Evolutionary conservation across 2,329 filamentous ascomycete genomes (phyloP), one percentile per base, ranked within the genome.

Genomic region (Pseudomassariella vexata): DNA sequence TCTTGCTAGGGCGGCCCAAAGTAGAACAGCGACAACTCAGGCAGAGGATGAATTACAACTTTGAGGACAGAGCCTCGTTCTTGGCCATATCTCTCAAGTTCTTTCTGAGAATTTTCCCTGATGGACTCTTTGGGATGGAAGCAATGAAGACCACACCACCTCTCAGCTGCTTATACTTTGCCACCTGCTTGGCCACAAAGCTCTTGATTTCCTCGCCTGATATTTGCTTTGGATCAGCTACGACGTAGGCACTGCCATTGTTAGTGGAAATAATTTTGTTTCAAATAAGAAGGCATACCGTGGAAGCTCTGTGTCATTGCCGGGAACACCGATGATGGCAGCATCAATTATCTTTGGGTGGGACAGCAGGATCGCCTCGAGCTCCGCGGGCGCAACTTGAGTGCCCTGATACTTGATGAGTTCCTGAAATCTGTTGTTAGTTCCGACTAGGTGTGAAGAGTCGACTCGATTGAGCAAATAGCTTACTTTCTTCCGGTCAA

Each of bases 401-500:
- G 74, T 78, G 0, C 75, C 75, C 50, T 80, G 48, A 34, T 50
- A 49, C 20, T 50, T 50, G 29, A 50, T 50, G 23, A 50, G 76
- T 53, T 79, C 79, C 49, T 80, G 76, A 51, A 68, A 3, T 17
- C 5, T n/a, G n/a, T n/a, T n/a, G n/a, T n/a, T n/a, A n/a, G n/a
- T n/a, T n/a, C n/a, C n/a, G n/a, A n/a, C n/a, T n/a, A n/a, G n/a
- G n/a, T n/a, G n/a, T n/a, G n/a, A n/a, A n/a, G n/a, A n/a, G n/a
- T n/a, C n/a, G n/a, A n/a, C n/a, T n/a, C n/a, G n/a, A n/a, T n/a
- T n/a, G n/a, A n/a, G n/a, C n/a, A n/a, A n/a, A n/a, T n/a, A 9
- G n/a, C 34, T 12, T 35, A 45, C 68, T 62, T 82, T 84, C 32
- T 82, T 73, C 6, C 82, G 73, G 49, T 87, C 82, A 1, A 82